Evolutionary conservation across 1,139 yeast genomes (phyloP), one percentile per base, ranked within the genome.

Genomic region (Geotrichum candidum): DNA sequence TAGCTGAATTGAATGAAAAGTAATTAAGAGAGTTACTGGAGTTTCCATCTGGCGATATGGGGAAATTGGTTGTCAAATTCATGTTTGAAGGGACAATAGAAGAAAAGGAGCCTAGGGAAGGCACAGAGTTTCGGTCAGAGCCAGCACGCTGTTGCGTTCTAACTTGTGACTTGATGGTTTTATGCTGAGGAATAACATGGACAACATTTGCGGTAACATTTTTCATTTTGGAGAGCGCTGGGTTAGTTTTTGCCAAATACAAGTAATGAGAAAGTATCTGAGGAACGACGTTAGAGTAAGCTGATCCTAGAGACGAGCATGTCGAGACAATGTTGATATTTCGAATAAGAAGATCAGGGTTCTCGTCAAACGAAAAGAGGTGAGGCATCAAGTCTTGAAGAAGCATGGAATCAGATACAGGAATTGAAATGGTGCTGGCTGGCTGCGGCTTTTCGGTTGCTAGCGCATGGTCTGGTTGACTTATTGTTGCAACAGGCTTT

Each of bases 131-230:
- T 53, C 56, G 35, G n/a, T 41, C 15, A 53, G 56, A 33, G 13
- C 4, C 3, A 35, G n/a, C 29, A 18, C 52, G 53, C 2, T 13
- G 7, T 29, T 25, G 29, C n/a, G n/a, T 23, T 41, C 48, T n/a
- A 41, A n/a, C 48, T 23, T 59, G 58, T n/a, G 56, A 54, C 22
- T 59, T 54, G n/a, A 59, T 55, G 15, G 61, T 55, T 50, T 53
- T 59, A 27, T 59, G 58, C 35, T 54, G 55, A 22, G 61, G 61
- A 7, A 59, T 59, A 13, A 51, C 58, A 41, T 59, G 61, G 15
- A 55, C 54, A 5, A 59, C 61, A 55, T 59, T 59, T 9, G 61
- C 61, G 3, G 58, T 45, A 9, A 56, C 29, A 23, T 18, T 48
- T 25, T 51, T 25, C 33, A 59, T 27, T 23, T 35, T 22, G 6